Evolutionary conservation across 164 flowering plant species (phyloP).

Genomic region (Sextonia rubra): DNA sequence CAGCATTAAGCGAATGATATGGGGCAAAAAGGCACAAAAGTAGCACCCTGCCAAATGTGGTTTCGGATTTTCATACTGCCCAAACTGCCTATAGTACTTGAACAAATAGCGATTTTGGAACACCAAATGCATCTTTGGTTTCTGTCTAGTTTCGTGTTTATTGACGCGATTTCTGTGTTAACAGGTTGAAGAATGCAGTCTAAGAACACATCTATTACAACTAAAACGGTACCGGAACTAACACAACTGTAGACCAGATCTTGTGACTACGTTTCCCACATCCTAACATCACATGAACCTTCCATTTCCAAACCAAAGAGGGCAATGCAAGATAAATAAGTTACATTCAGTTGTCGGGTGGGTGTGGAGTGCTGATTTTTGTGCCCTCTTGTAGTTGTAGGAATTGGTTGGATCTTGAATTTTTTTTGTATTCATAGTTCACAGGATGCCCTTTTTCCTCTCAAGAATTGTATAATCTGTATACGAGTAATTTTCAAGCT

Average conservation of each 20-base stretch:
- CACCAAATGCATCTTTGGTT: background rate
- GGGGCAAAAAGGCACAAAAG: background rate
- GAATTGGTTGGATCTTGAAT: slow-evolving; percentile 8
- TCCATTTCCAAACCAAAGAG: slow-evolving; percentile 10
- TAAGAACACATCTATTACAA: slow-evolving; percentile 62
- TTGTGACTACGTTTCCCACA: slow-evolving; percentile 15
- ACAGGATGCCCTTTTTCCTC: slow-evolving; percentile 12
- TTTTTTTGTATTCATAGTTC: slow-evolving; percentile 27
- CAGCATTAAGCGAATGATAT: background rate
- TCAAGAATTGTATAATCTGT: slow-evolving; percentile 11
- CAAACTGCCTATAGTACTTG: background rate
- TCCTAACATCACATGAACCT: slow-evolving; percentile 17
- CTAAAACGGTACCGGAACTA: slow-evolving; percentile 30
- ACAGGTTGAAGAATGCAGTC: slow-evolving; percentile 72
- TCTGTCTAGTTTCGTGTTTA: background rate
- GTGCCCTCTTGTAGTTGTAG: slow-evolving; percentile 6
- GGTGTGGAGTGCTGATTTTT: slow-evolving; percentile 7
- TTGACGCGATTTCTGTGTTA: slow-evolving; percentile 3
- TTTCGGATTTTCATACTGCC: background rate
- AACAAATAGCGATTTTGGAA: background rate
- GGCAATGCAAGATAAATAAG: background rate
- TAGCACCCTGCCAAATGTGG: background rate
- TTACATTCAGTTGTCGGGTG: slow-evolving; percentile 3
- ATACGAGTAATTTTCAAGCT: slow-evolving; percentile 10
- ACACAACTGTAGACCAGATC: slow-evolving; percentile 22